Evolutionary conservation across 306 rosid genomes (phyloP), one percentile per base, ranked within the genome.

Genomic region (Acacia confusa): DNA sequence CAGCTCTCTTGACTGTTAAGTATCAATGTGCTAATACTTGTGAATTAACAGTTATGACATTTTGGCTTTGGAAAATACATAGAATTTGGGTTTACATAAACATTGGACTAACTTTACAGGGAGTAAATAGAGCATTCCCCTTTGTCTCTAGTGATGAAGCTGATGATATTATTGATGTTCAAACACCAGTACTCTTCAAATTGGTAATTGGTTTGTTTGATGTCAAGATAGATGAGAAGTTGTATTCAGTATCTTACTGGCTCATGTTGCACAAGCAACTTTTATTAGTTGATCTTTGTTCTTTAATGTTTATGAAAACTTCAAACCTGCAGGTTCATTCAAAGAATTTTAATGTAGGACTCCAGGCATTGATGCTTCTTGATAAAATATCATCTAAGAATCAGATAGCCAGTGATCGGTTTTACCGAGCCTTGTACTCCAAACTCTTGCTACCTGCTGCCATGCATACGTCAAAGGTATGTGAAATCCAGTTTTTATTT

Each of bases 111-210:
- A 83, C 52, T 34, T 83, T 30, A 65, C 88, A 95, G 99, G 98
- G 99, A 79, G 92, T 95, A 75, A 95, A 95, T 87, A 88, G 99
- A 84, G 97, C 97, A 79, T 92, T 95, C 85, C 99, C 99, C 75
- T 93, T 82, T 83, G 99, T 93, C 83, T 83, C 90, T n/a, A 89
- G 93, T 84, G 78, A 82, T 75, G 99, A 89, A 78, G 98, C 93
- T 50, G 99, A 95, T 88, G 99, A 93, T 85, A 83, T 95, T 36
- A 76, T 95, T 82, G 98, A 95, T 74, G 87, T 86, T 74, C 99
- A 95, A 86, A 92, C 99, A n/a, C 96, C 99, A 82, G 86, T 89
- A 80, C 97, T 95, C 69, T 93, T 93, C 86, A 94, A 86, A 69
- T 84, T 95, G 92, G 99, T 93, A 90, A 86, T 85, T 60, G 70